A percentile compares a stretch with the other conserved stretches of the same genome.
phyloP scores from a whole-genome alignment of 2,329 filamentous ascomycete genomes.

The Chrysoporthe deuterocubensis region DNA sequence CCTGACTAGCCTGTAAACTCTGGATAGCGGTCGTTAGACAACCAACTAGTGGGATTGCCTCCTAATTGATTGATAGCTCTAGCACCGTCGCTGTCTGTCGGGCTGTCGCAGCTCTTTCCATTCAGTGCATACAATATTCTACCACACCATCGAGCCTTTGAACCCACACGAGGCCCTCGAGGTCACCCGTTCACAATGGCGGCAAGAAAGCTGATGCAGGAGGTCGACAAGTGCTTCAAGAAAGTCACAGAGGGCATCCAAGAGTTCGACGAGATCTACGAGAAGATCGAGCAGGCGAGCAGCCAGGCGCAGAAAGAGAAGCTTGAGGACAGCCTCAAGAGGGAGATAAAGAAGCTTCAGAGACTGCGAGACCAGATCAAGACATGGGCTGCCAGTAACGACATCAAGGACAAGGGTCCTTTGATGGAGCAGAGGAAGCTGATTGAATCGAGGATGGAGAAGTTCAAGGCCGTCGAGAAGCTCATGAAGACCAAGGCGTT shows the following conservation, averaged over 20 bases:
- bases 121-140: not conserved
- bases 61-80: not conserved
- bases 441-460: constrained; percentile 99
- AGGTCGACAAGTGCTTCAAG: constrained; percentile 99
- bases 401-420: constrained; percentile 99
- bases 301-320: constrained; percentile 98
- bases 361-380: constrained; percentile 98
- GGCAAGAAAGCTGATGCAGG: constrained; percentile 93
- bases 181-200: constrained; percentile 68
- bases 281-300: constrained; percentile 92
- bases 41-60: not conserved
- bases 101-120: not conserved
- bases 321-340: constrained; percentile 95
- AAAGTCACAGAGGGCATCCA: constrained; percentile 92
- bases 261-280: constrained; percentile 93
- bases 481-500: constrained; percentile 99
- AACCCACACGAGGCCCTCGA: constrained; percentile 12
- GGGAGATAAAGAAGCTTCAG: constrained; percentile 99
- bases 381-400: constrained; percentile 97
- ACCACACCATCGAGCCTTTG: not conserved
- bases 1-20: not conserved
- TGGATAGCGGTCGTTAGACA: not conserved
- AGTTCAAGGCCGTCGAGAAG: constrained; percentile 99
- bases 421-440: constrained; percentile 91
- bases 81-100: not conserved